These are phyloP conservation scores for Diophrys sp. DNA, from an alignment of 73 alveolate genomes.

Conservation along the genomic window DNA sequence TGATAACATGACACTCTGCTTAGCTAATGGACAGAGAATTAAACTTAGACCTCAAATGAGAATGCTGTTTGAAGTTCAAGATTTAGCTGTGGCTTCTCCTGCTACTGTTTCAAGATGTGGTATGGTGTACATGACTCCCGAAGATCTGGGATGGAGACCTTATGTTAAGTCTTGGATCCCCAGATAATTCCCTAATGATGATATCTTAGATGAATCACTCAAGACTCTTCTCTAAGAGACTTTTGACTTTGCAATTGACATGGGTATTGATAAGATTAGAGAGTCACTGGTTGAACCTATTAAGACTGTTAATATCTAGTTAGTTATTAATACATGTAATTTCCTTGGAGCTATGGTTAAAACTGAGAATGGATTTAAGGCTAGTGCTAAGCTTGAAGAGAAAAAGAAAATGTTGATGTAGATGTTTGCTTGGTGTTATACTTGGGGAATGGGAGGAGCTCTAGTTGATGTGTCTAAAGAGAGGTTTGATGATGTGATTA, in stretches of 20 bases:
- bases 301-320: conserved; percentile 61
- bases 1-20: conserved; percentile 99
- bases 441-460: conserved; percentile 95
- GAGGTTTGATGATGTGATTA: conserved; percentile 45
- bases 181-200: conserved; percentile 71
- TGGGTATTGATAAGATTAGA: conserved; percentile 52
- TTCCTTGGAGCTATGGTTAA: conserved; percentile 64
- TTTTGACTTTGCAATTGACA: conserved; percentile 64
- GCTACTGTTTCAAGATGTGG: conserved; percentile 99
- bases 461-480: conserved; percentile 83
- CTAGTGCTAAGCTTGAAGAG: conserved; percentile 82
- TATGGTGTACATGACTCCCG: conserved; percentile 98
- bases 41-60: conserved; percentile 95
- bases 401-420: conserved; percentile 57
- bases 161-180: conserved; percentile 93
- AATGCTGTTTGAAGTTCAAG: conserved; percentile 99
- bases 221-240: conserved; percentile 69
- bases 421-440: conserved; percentile 85
- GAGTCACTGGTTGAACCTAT: conserved; percentile 59
- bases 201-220: conserved; percentile 62
- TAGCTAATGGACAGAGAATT: conserved; percentile 99
- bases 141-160: conserved; percentile 98
- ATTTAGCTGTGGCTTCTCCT: conserved; percentile 99
- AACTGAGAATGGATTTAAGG: conserved; percentile 54
- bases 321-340: conserved; percentile 65